phyloP scores from a whole-genome alignment of 495 filamentous ascomycete genomes.

The Annulohypoxylon bovei region DNA sequence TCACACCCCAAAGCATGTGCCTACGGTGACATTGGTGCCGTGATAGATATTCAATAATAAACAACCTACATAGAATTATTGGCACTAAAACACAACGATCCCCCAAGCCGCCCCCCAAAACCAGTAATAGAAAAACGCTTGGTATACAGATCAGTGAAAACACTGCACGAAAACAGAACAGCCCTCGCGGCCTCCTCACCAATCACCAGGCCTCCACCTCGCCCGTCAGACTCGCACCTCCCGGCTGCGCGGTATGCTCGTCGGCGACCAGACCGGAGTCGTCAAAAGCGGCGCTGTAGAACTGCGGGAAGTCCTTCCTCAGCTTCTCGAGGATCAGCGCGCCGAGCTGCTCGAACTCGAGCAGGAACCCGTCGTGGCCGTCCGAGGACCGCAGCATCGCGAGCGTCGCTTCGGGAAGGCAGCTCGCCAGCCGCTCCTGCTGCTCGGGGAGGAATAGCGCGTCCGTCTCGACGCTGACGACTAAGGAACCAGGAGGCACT shows the following conservation, averaged over 20 bases:
- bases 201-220: slow-evolving; percentile 39
- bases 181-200: not conserved
- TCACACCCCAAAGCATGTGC: not conserved
- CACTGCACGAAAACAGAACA: not conserved
- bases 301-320: slow-evolving; percentile 37
- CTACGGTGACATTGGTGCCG: not conserved
- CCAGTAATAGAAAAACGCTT: slow-evolving; percentile 15
- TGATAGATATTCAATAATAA: slow-evolving; percentile 1
- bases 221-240: slow-evolving; percentile 34
- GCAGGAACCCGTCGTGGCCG: slow-evolving; percentile 52
- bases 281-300: slow-evolving; percentile 33
- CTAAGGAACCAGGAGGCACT: slow-evolving; percentile 42
- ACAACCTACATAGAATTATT: slow-evolving; percentile 11
- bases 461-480: slow-evolving; percentile 51
- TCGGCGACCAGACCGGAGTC: not conserved
- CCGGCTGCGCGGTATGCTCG: slow-evolving; percentile 33
- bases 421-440: slow-evolving; percentile 44
- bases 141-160: slow-evolving; percentile 22
- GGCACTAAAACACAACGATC: not conserved
- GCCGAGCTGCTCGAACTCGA: slow-evolving; percentile 49
- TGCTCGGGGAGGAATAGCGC: slow-evolving; percentile 49
- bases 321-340: slow-evolving; percentile 43
- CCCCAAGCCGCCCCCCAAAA: slow-evolving; percentile 5
- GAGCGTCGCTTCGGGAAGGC: slow-evolving; percentile 46
- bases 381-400: slow-evolving; percentile 43